Evolutionary conservation across 306 rosid species (phyloP), one percentile per base, ranked within the genome.

Genomic region (Coriaria nepalensis): DNA sequence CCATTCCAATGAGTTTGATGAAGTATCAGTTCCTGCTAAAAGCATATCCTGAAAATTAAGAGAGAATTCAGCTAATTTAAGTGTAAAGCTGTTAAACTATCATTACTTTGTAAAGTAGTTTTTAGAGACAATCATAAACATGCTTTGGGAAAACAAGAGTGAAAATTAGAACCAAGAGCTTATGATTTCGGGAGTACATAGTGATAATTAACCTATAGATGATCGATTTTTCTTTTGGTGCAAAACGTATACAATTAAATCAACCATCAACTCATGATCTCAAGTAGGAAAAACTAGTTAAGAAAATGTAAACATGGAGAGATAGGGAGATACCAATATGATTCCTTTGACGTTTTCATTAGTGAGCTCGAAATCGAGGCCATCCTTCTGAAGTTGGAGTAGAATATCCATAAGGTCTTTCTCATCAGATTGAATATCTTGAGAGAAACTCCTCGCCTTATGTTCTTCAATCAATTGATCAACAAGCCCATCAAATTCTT

Each of bases 11-110:
- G 64, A 2, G 10, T 66, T 13, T 14, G 71, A 8, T 0, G 37
- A 6, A 5, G 93, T 52, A 9, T 78, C 78, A 4, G 10, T 43
- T 13, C 73, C 80, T 4, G 54, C 73, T 0, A 62, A 4, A 48
- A 78, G 67, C 82, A 80, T 73, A 56, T 85, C 84, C 87, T 80
- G 45, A 11, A 60, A 62, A 11, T 20, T 15, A 0, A 32, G 4
- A 9, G 44, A 55, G 2, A 8, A 4, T 4, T 11, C 39, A 33
- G 37, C 4, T 20, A 20, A 20, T 20, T 20, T 3, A n/a, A n/a
- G n/a, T n/a, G n/a, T n/a, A n/a, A n/a, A n/a, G n/a, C n/a, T n/a
- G n/a, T n/a, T n/a, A 20, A 20, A 20, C 29, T 20, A 20, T 20
- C 29, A 20, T 20, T 20, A 20, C 29, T 20, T 20, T 20, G 29